These are phyloP conservation scores for Spizellomyces punctatus DNA, from an alignment of 192 early-diverging fungal genomes.

Conservation along the genomic window DNA sequence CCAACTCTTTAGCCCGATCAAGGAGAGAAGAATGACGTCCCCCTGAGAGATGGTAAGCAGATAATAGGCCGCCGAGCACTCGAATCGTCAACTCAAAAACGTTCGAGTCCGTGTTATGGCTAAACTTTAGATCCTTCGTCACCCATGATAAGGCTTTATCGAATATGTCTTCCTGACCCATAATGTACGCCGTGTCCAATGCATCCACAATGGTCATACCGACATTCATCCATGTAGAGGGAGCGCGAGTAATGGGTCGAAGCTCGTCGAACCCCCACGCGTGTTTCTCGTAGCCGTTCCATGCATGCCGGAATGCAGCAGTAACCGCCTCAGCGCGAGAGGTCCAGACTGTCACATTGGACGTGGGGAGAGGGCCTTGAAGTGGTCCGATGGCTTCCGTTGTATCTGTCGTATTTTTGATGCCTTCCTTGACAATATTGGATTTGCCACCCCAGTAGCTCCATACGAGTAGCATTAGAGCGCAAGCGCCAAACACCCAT, in stretches of 20 bases:
- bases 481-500: too few relatives aligned
- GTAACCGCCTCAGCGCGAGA: slow-evolving; percentile 45
- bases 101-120: slow-evolving; percentile 53
- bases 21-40: slow-evolving; percentile 58
- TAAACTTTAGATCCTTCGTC: slow-evolving; percentile 58
- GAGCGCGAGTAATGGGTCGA: slow-evolving; percentile 67
- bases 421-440: too few relatives aligned
- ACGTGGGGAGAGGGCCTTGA: too few relatives aligned
- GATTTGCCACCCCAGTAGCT: too few relatives aligned
- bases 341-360: too few relatives aligned
- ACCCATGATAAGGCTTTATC: slow-evolving; percentile 69
- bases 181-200: slow-evolving; percentile 80
- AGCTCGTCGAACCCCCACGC: slow-evolving; percentile 89
- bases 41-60: slow-evolving; percentile 77
- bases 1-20: slow-evolving; percentile 75
- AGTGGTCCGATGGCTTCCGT: too few relatives aligned
- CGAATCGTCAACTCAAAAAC: slow-evolving; percentile 89
- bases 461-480: too few relatives aligned
- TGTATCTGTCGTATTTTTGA: too few relatives aligned
- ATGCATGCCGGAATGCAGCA: slow-evolving; percentile 74
- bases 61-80: slow-evolving; percentile 83
- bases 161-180: slow-evolving; percentile 76
- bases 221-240: slow-evolving; percentile 74
- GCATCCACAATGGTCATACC: slow-evolving; percentile 85
- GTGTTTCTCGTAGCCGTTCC: slow-evolving; percentile 70